phyloP scores from a whole-genome alignment of 805 yeast genomes.

The Schizosaccharomyces octosporus region DNA sequence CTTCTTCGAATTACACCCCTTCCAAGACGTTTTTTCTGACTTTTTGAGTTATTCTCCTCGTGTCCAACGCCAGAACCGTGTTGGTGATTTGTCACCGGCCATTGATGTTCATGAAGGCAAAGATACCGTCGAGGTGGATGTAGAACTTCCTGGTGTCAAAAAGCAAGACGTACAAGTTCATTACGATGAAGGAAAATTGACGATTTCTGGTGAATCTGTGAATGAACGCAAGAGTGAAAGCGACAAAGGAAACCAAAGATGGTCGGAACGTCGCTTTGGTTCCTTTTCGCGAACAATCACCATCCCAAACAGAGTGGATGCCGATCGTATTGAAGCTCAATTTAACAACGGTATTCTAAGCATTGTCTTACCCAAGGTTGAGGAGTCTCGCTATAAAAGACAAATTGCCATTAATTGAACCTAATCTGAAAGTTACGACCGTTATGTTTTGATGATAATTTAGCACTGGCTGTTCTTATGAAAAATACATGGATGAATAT shows the following conservation, averaged over 20 bases:
- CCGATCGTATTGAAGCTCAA: neutral
- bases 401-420: neutral
- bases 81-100: neutral
- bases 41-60: neutral
- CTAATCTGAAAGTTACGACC: too few relatives aligned
- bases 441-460: too few relatives aligned
- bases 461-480: too few relatives aligned
- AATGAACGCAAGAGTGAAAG: neutral
- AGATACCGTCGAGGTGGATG: neutral
- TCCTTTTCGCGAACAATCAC: conserved; percentile 1
- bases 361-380: neutral
- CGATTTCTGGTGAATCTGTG: neutral
- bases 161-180: neutral
- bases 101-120: neutral
- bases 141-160: conserved; percentile 1
- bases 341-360: neutral
- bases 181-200: neutral
- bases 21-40: neutral
- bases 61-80: neutral
- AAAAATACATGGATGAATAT: too few relatives aligned
- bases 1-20: neutral
- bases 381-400: neutral
- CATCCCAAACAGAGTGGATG: neutral
- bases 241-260: neutral
- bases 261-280: conserved; percentile 2